Evolutionary conservation across 768 basidiomycete species (phyloP), one percentile per base, ranked within the genome.

Genomic region (Agrocybe chaxingu): DNA sequence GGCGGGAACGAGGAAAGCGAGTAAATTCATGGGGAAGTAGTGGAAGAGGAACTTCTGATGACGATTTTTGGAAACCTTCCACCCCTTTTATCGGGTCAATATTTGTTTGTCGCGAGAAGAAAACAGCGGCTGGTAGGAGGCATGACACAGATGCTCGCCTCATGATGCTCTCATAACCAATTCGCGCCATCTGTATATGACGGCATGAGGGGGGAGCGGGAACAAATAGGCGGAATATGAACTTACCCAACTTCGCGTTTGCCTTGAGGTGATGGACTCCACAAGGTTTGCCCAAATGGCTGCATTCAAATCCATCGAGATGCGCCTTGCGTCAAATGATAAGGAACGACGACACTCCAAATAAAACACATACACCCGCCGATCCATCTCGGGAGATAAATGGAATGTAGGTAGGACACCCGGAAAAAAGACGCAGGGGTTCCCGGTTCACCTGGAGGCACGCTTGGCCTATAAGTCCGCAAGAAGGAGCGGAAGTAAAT

Each of bases 231-330:
- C 40, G 54, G 45, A 47, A 51, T 58, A 54, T 55, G 53, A 54
- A 44, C 44, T 49, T 30, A 47, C 38, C 50, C 36, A 47, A 56
- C 52, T 57, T 66, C 70, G 71, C 74, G 71, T 74, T 72, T 70
- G 77, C 78, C 78, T 78, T 72, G 75, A 78, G 78, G 78, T 68
- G 65, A 67, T 69, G 54, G 67, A 56, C 47, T 57, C 57, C 61
- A 59, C 57, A 61, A 57, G 60, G 56, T 53, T 48, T 47, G 43
- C 16, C 50, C 47, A 24, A 24, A 5, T 24, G 24, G 24, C 24
- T 24, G 24, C 24, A 47, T 45, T 35, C 43, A n/a, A 43, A 55
- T 40, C 42, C 52, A 57, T 55, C 53, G 48, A 55, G 57, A 58
- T 52, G 44, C 50, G 52, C 56, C 51, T 51, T n/a, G 30, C 42